These are phyloP conservation scores for Biscogniauxia sp. DNA, from an alignment of 2,329 filamentous ascomycete genomes.

Conservation along the genomic window DNA sequence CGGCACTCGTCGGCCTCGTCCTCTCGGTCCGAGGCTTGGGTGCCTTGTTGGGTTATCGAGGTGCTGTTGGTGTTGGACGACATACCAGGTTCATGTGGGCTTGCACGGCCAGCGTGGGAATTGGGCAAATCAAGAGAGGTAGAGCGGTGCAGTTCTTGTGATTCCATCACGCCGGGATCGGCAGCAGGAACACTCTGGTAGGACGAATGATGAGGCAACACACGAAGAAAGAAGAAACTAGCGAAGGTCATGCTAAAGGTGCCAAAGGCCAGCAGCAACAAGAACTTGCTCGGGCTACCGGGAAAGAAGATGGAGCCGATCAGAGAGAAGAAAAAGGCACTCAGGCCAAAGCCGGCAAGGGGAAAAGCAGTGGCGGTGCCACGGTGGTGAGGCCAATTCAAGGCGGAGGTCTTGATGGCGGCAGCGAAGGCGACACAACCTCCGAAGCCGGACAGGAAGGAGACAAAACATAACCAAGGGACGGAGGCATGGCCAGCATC, in stretches of 20 bases:
- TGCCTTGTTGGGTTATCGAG: slow-evolving; percentile 24
- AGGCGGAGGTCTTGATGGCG: slow-evolving; percentile 79
- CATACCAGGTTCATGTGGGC: slow-evolving; percentile 65
- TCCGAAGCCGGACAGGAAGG: slow-evolving; percentile 81
- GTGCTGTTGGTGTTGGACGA: slow-evolving; percentile 39
- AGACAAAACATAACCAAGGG: slow-evolving; percentile 71
- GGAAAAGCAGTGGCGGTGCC: slow-evolving; percentile 95
- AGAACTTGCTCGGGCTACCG: slow-evolving; percentile 76
- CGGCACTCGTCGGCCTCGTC: slow-evolving; percentile 18
- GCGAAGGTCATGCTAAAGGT: slow-evolving; percentile 73
- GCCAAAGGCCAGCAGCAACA: slow-evolving; percentile 76
- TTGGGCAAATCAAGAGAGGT: slow-evolving; percentile 42
- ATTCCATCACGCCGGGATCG: slow-evolving; percentile 35
- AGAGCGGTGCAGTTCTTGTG: slow-evolving; percentile 42
- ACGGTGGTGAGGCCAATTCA: slow-evolving; percentile 88
- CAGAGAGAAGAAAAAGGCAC: slow-evolving; percentile 92
- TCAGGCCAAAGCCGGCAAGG: slow-evolving; percentile 87
- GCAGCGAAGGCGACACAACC: slow-evolving; percentile 90
- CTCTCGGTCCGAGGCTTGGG: slow-evolving; percentile 24
- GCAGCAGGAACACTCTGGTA: slow-evolving; percentile 56
- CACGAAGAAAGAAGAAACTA: slow-evolving; percentile 81
- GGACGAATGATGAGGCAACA: slow-evolving; percentile 54
- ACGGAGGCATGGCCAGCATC: slow-evolving; percentile 62
- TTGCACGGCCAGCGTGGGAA: slow-evolving; percentile 38
- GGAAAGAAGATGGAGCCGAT: slow-evolving; percentile 76